Evolutionary conservation across 495 filamentous ascomycete species (phyloP).

Genomic region (Penicillium angulare): DNA sequence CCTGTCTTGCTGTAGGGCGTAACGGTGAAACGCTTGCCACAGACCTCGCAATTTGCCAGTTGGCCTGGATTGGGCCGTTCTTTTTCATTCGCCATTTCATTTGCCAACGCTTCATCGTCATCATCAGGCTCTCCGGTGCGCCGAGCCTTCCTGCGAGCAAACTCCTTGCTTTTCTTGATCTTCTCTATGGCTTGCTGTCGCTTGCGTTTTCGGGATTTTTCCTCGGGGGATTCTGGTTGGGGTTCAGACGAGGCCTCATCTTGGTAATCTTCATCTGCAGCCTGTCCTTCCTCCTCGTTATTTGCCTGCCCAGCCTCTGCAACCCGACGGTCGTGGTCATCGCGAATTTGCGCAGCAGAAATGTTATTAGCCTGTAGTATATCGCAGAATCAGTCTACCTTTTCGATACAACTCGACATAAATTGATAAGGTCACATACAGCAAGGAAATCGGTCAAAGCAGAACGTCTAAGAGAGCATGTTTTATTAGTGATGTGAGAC

Average conservation of each 20-base stretch:
- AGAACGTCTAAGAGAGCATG: constrained; percentile 51
- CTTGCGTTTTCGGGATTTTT: constrained; percentile 59
- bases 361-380: constrained; percentile 74
- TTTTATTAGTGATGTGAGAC: constrained; percentile 14
- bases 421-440: constrained; percentile 38
- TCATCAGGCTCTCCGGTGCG: constrained; percentile 47
- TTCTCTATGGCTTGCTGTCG: constrained; percentile 64
- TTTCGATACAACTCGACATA: too few relatives aligned
- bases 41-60: constrained; percentile 82
- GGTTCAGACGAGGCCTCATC: constrained; percentile 29
- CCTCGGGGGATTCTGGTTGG: constrained; percentile 41
- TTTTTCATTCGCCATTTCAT: constrained; percentile 60
- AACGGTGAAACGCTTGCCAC: constrained; percentile 88
- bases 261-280: constrained; percentile 20
- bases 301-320: constrained; percentile 37
- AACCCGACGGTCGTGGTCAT: constrained; percentile 56
- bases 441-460: constrained; percentile 81
- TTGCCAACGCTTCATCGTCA: constrained; percentile 47
- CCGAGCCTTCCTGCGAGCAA: constrained; percentile 53
- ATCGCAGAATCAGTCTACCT: not conserved
- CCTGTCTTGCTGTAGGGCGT: constrained; percentile 86
- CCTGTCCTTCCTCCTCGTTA: constrained; percentile 7
- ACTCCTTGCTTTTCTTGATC: constrained; percentile 74
- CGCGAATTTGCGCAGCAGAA: constrained; percentile 73
- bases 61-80: constrained; percentile 75